Evolutionary conservation across 129 eudicot species (phyloP).

Genomic region (Centrapalus pauciflorus): DNA sequence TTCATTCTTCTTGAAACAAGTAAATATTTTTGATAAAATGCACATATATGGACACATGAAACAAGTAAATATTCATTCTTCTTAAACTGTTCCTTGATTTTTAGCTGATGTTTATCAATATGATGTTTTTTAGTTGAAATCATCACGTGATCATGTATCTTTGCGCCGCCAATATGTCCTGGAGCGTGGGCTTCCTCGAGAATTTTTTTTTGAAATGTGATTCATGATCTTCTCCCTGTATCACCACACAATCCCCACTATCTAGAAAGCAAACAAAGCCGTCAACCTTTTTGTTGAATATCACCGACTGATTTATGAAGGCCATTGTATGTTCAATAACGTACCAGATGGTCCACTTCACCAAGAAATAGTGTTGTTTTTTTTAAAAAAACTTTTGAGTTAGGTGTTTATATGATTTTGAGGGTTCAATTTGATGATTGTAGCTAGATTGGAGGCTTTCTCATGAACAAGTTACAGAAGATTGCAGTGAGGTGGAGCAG

Average conservation of each 20-base stretch:
- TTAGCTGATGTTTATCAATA: not conserved
- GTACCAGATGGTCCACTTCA: not conserved
- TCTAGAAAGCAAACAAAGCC: not conserved
- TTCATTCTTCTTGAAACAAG: too few species aligned
- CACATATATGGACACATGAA: too few species aligned
- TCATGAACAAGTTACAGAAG: conserved; percentile 55
- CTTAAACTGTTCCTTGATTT: not conserved
- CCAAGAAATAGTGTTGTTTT: not conserved
- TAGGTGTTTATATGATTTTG: conserved; percentile 1
- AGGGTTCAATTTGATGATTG: conserved; percentile 22
- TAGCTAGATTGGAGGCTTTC: conserved; percentile 96
- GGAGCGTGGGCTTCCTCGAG: too few species aligned
- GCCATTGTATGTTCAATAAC: not conserved
- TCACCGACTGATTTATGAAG: not conserved
- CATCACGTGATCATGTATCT: too few species aligned
- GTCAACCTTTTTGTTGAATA: not conserved
- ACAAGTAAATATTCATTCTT: not conserved
- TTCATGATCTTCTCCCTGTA: not conserved
- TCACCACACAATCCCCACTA: not conserved
- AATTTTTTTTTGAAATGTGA: not conserved
- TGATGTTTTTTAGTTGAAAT: not conserved
- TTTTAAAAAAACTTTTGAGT: not conserved
- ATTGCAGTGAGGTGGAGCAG: conserved; percentile 72
- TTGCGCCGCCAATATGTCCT: too few species aligned
- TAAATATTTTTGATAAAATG: too few species aligned